Evolutionary conservation across 108 stramenopile genomes (phyloP), one percentile per base, ranked within the genome.

Genomic region (Skeletonema costatum): DNA sequence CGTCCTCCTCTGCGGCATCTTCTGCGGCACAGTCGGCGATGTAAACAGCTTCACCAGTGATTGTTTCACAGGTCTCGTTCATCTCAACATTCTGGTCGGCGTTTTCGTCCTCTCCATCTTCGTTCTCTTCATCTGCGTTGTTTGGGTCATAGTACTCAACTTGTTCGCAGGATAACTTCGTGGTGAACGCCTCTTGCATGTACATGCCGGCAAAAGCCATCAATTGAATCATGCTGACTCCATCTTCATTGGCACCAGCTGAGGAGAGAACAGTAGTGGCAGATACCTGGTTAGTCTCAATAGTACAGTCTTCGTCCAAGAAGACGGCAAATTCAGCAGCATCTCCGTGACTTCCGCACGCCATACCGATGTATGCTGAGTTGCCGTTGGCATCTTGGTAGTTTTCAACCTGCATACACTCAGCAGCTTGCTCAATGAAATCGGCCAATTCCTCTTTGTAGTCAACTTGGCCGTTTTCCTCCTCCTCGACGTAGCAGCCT

Each of bases 291-390:
- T 61, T 76, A 35, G 75, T 82, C 58, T 89, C 88, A n/a, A 88
- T 31, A 9, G 81, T 86, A 70, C 92, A 93, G n/a, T 85, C 85
- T 11, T 89, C 71, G 65, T 93, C 89, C 29, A 87, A n/a, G 69
- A 90, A 93, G 36, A 93, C 64, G 72, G 84, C 92, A 41, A 90
- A 80, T 56, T 90, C 89, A 33, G 89, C 87, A 70, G 88, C 89
- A 58, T 60, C 87, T 65, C 92, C 92, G n/a, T 86, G 77, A 42
- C 62, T 78, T 70, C 84, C 85, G 70, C 92, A 92, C 63, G 89
- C 78, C 59, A 87, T 73, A 21, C 92, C 86, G 33, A 86, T 75
- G 74, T 76, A 82, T 0, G 71, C 66, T n/a, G 71, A 3, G 25
- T 56, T 56, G 9, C 53, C 53, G 25, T 56, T 56, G 5, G 5